Conservation (phyloP, 2,329 filamentous ascomycete genomes). For the Thermomyces lanuginosus region DNA sequence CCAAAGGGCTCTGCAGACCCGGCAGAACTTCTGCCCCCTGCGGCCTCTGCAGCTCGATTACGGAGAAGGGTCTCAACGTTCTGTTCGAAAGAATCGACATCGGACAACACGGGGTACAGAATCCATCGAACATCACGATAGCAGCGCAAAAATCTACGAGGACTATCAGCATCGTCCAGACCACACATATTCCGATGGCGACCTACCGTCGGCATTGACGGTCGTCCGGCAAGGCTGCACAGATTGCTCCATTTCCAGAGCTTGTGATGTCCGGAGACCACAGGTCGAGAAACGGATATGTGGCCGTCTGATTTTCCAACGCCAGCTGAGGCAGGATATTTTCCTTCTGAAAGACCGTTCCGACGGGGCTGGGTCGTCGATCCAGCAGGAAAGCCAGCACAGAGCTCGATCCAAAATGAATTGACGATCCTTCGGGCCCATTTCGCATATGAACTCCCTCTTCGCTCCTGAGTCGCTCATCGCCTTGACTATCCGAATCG, state of each 20-base stretch:
- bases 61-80: slow-evolving; percentile 38
- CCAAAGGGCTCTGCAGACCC: slow-evolving; percentile 35
- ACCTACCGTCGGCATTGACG: slow-evolving; percentile 33
- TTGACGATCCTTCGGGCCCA: slow-evolving; percentile 41
- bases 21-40: slow-evolving; percentile 24
- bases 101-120: slow-evolving; percentile 44
- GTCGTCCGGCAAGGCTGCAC: slow-evolving; percentile 43
- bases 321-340: slow-evolving; percentile 46
- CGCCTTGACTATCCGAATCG: slow-evolving; percentile 16
- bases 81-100: slow-evolving; percentile 38
- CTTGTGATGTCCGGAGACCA: slow-evolving; percentile 46
- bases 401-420: slow-evolving; percentile 45
- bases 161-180: slow-evolving; percentile 3
- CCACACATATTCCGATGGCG: neutral
- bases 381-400: slow-evolving; percentile 44
- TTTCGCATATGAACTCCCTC: slow-evolving; percentile 46
- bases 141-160: slow-evolving; percentile 36
- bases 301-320: slow-evolving; percentile 47
- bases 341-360: slow-evolving; percentile 37
- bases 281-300: slow-evolving; percentile 48
- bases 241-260: slow-evolving; percentile 40
- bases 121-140: slow-evolving; percentile 43
- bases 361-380: slow-evolving; percentile 30
- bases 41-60: slow-evolving; percentile 24
- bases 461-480: no score